Percentiles rank a stretch among this genome's conserved stretches.
These are phyloP conservation scores for Triangularia verruculosa DNA, from an alignment of 2,329 filamentous ascomycete genomes.

Conservation along the genomic window DNA sequence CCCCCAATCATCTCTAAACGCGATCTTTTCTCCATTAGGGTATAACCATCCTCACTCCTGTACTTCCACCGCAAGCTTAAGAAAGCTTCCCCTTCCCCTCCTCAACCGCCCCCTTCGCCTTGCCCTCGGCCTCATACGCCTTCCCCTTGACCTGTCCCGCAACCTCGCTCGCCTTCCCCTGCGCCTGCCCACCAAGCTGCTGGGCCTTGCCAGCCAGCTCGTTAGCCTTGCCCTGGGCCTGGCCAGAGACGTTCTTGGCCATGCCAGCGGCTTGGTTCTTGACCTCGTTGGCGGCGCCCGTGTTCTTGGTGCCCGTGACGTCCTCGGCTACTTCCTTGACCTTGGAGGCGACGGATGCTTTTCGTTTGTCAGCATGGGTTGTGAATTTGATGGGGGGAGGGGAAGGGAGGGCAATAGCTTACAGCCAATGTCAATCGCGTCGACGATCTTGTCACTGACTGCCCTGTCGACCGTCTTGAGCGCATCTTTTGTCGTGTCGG, in stretches of 20 bases:
- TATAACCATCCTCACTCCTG: not conserved
- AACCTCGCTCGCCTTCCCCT: slow-evolving; percentile 41
- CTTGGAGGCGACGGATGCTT: slow-evolving; percentile 43
- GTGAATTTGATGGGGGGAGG: not conserved
- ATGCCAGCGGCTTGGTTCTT: slow-evolving; percentile 35
- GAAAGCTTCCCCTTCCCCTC: slow-evolving; percentile 11
- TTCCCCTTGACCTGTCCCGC: slow-evolving; percentile 36
- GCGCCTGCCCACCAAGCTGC: slow-evolving; percentile 24
- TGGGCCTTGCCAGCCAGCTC: slow-evolving; percentile 27
- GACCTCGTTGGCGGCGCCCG: slow-evolving; percentile 40
- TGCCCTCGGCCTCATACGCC: slow-evolving; percentile 37
- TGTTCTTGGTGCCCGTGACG: slow-evolving; percentile 34
- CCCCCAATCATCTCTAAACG: no score
- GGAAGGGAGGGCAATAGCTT: slow-evolving; percentile 30
- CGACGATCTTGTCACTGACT: slow-evolving; percentile 60
- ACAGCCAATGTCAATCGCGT: slow-evolving; percentile 59
- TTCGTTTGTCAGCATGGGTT: slow-evolving; percentile 12
- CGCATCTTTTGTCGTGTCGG: slow-evolving; percentile 57
- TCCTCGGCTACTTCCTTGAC: slow-evolving; percentile 45
- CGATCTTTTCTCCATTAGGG: not conserved
- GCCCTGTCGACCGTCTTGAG: slow-evolving; percentile 58
- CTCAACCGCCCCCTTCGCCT: slow-evolving; percentile 44
- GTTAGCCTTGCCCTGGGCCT: slow-evolving; percentile 44
- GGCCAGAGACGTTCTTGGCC: slow-evolving; percentile 35
- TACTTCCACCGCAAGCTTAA: slow-evolving; percentile 16